These are phyloP conservation scores for Entophlyctis luteolus DNA, from an alignment of 192 early-diverging fungal species.

Conservation along the genomic window DNA sequence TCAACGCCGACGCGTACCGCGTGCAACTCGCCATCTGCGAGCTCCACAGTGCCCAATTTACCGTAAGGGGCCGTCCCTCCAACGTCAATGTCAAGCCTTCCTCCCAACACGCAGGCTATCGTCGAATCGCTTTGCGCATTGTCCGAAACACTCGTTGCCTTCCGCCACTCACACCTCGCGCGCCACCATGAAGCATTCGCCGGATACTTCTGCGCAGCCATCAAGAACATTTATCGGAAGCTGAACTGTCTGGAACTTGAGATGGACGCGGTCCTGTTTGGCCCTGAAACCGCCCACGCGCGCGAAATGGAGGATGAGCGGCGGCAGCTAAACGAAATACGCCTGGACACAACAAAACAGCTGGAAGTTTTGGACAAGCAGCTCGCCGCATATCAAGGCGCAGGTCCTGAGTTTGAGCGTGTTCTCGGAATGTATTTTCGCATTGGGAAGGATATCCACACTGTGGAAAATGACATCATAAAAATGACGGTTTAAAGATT, in stretches of 20 bases:
- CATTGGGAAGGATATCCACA: neutral
- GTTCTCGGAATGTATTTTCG: neutral
- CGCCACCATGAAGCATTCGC: neutral
- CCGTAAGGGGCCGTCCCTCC: neutral
- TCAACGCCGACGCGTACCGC: neutral
- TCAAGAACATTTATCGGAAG: conserved; percentile 10
- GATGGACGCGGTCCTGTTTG: neutral
- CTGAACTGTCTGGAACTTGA: conserved; percentile 7
- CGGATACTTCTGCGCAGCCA: conserved; percentile 7
- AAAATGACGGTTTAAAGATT: conserved; percentile 1
- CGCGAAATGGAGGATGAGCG: neutral
- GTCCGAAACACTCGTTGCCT: neutral
- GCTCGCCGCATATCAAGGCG: neutral
- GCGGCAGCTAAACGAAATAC: neutral
- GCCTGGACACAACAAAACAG: neutral
- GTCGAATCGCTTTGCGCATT: neutral
- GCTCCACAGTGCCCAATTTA: neutral
- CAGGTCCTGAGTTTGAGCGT: conserved; percentile 9
- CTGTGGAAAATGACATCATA: neutral
- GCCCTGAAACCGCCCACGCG: neutral
- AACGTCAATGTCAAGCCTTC: neutral
- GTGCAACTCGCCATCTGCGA: neutral
- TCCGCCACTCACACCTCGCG: neutral
- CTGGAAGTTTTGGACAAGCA: neutral
- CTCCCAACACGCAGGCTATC: neutral